Base-by-base conservation (phyloP, 768 basidiomycete species). In the Lactarius quietus region DNA sequence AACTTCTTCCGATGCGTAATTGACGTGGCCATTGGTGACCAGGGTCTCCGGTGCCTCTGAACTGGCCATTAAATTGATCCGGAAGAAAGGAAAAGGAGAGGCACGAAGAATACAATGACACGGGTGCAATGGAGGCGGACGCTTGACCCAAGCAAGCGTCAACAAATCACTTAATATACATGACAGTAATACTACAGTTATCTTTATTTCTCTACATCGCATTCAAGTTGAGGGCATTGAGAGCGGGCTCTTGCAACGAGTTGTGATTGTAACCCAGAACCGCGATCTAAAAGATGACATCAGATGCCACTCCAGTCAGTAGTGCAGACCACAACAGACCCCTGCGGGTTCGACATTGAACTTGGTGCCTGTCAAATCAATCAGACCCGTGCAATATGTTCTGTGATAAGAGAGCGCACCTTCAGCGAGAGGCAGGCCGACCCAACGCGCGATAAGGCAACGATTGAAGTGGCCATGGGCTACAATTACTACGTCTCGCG, bases 391-490 rank as follows among this genome's bases (percentile, higher is more conserved):
- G 12, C 23, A 52, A 18, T 28, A 18, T 48, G 7, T 23, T 14
- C 29, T n/a, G 14, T 39, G 23, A 17, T 57, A 35, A 31, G 23
- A 12, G 45, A 15, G 8, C 59, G n/a, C 76, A 85, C 86, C 87
- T 41, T 84, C 75, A 14, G 74, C 74, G 28, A 92, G 78, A 3
- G 86, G 85, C 70, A 92, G 84, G 29, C 82, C 76, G 67, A 90
- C 84, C 93, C 93, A 96, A 55, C 93, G 88, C 17, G 92, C 79
- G 60, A 95, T 89, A 70, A 93, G 79, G 55, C 84, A 83, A 45
- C 90, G 84, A 61, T 83, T 91, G 74, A 90, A 87, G 75, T 94
- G 90, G 1, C 90, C 94, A 75, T 98, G 95, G 1, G 93, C 92
- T 65, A 98, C 86, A 71, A 98, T 89, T 64, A 95, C 82, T 12